phyloP scores from a whole-genome alignment of 768 basidiomycete genomes.

The Serendipita sp. region DNA sequence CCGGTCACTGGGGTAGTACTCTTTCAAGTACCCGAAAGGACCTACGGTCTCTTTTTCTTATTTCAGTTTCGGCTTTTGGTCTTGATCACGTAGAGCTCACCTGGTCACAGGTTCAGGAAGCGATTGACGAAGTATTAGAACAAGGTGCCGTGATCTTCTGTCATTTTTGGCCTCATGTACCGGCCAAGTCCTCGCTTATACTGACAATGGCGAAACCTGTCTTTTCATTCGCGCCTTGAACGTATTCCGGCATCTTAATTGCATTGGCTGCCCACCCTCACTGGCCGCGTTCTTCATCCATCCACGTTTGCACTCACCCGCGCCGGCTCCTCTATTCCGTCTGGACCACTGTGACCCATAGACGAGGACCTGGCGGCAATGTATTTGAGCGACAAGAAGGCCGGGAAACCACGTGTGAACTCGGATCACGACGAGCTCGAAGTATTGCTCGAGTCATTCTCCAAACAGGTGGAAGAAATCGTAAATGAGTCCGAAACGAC shows the following conservation, averaged over 20 bases:
- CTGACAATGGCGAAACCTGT: too few species aligned
- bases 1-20: neutral
- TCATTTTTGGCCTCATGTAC: neutral
- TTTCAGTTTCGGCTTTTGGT: too few species aligned
- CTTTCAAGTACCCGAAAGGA: too few species aligned
- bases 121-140: constrained; percentile 78
- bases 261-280: too few species aligned
- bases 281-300: too few species aligned
- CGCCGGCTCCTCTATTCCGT: neutral
- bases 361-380: constrained; percentile 91
- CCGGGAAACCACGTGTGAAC: constrained; percentile 36
- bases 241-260: too few species aligned
- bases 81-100: too few species aligned
- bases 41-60: too few species aligned
- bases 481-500: constrained; percentile 84
- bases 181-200: neutral
- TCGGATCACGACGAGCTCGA: constrained; percentile 90
- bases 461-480: constrained; percentile 93
- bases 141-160: constrained; percentile 40
- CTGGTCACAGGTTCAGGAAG: constrained; percentile 56
- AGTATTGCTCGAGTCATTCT: constrained; percentile 81
- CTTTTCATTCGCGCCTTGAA: too few species aligned
- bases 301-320: too few species aligned
- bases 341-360: constrained; percentile 17
- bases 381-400: constrained; percentile 82